A percentile compares a stretch with the other conserved stretches of the same genome.
phyloP scores from a whole-genome alignment of 345 rosid genomes.

The Eucalyptus guilfoylei region DNA sequence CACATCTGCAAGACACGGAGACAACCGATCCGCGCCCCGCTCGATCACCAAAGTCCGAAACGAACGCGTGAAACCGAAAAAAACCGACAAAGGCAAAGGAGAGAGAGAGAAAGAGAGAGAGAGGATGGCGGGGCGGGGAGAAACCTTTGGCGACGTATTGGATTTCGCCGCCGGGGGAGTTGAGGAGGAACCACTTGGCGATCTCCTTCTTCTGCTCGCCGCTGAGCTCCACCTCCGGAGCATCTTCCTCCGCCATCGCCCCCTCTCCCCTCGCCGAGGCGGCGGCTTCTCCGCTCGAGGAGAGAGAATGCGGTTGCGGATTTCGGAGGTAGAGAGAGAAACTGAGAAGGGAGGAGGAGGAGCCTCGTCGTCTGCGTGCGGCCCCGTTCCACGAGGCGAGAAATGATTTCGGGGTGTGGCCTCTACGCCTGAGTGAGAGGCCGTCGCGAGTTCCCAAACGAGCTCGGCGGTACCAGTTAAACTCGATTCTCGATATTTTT shows the following conservation, averaged over 20 bases:
- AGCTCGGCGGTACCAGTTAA: not conserved
- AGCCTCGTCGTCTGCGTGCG: not conserved
- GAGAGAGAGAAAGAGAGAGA: not conserved
- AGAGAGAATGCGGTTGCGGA: not conserved
- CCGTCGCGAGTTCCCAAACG: not conserved
- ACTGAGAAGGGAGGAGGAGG: not conserved
- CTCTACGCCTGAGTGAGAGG: not conserved
- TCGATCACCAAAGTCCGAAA: not conserved
- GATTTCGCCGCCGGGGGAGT: conserved; percentile 96
- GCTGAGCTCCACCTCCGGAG: conserved; percentile 32
- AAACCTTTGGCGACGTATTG: conserved; percentile 89
- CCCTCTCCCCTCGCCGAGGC: not conserved
- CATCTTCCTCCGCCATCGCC: conserved; percentile 46
- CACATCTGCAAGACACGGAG: conserved; percentile 38
- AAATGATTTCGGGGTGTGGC: not conserved
- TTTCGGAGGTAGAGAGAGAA: not conserved
- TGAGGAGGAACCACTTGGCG: conserved; percentile 98
- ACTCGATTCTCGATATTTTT: not conserved
- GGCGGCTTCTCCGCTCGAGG: not conserved
- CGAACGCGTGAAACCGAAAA: not conserved
- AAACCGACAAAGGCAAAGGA: not conserved
- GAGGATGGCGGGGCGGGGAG: not conserved
- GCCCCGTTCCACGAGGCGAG: not conserved
- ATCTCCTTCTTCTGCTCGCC: conserved; percentile 81
- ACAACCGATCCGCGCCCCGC: not conserved